Evolutionary conservation across 2,329 filamentous ascomycete species (phyloP), one percentile per base, ranked within the genome.

Genomic region (Fusarium foetens): DNA sequence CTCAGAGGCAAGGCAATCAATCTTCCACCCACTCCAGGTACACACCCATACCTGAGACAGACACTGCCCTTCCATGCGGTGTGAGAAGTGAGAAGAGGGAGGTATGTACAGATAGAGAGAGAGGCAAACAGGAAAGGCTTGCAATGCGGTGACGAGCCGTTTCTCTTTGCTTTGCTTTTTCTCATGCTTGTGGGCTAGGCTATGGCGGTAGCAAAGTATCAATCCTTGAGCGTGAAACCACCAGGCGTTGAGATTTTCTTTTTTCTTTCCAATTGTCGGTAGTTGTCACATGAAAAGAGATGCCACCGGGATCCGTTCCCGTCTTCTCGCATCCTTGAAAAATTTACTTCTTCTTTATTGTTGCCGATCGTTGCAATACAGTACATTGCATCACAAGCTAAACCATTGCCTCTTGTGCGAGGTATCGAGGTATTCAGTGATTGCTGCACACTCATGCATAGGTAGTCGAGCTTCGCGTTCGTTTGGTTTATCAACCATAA

Each of bases 221-320:
- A 46, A 67, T 51, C 66, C 64, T 70, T 60, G 57, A 66, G 60
- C 63, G 62, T 73, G 68, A 72, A 63, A 72, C 70, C 68, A 68
- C 54, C 71, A 54, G 65, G 54, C 42, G 41, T 43, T 52, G 57
- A 62, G 54, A 43, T 36, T 69, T 77, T 66, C 61, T 75, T 77
- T 53, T 74, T 74, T 58, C 38, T 58, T 36, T 72, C 59, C 63
- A 59, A 64, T 58, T 55, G 55, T 55, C 75, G 75, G 75, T 76
- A 77, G 75, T 74, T 77, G 63, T 66, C 51, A 54, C 51, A 42
- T 51, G 31, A 62, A 49, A 52, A 61, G n/a, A 35, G 27, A 23
- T 42, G 53, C 68, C 66, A 64, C 59, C 65, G 60, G 61, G 52
- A 29, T 42, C n/a, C 46, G 23, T 39, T 55, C 38, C 35, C 45